Evolutionary conservation across 2,329 filamentous ascomycete genomes (phyloP), one percentile per base, ranked within the genome.

Genomic region (Pseudogymnoascus sp.): DNA sequence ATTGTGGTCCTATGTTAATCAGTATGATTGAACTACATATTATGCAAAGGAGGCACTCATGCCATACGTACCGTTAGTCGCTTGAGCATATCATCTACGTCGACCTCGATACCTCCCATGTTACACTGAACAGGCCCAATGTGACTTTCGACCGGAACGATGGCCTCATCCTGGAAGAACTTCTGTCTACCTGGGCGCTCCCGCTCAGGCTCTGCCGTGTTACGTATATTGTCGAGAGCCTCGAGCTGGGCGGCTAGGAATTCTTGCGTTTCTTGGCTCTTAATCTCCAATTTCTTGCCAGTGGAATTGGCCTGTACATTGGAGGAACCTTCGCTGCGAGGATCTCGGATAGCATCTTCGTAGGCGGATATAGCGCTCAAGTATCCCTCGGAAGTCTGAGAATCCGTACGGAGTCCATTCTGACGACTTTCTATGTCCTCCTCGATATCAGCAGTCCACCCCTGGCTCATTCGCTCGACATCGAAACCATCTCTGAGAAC

Each of bases 111-210:
- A 61, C 94, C 94, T 42, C 94, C 94, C 83, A 99, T 94, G 73
- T 99, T 99, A 78, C 97, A 97, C 72, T 96, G 92, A 66, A 97
- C 92, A 0, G 92, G 92, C 0, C 92, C 92, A 70, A 96, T 96
- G 69, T 96, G 92, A 70, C 93, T 90, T 64, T 66, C 72, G 61
- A 83, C 80, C 75, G 33, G 33, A 15, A 59, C 58, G 17, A 59
- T 63, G 74, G 68, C 71, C 65, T 63, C 64, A 67, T 59, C 65
- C 68, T 59, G 64, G 29, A 55, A 55, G 15, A 33, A 55, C 21
- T 55, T 55, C n/a, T 55, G 48, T n/a, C 48, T 55, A 33, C 9
- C 17, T 10, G 48, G 17, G n/a, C 48, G 48, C 48, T 55, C 48
- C 21, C 48, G 48, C 29, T 55, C 48, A 33, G 48, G 48, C n/a